These are phyloP conservation scores for Trichosporon sp. DNA, from an alignment of 1,284 basidiomycete species.

Conservation along the genomic window DNA sequence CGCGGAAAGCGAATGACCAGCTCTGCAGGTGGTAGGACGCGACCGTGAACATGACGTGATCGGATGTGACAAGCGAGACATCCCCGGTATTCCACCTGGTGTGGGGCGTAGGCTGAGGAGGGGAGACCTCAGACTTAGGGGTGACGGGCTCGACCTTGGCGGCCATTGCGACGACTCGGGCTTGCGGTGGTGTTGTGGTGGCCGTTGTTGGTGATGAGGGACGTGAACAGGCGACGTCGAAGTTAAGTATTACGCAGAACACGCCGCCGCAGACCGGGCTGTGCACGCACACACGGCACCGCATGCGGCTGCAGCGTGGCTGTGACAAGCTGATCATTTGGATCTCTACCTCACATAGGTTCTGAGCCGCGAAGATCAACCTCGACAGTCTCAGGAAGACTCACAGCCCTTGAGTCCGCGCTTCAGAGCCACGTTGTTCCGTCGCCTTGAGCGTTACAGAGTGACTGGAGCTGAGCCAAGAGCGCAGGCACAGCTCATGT, in stretches of 20 bases:
- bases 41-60: conserved; percentile 2
- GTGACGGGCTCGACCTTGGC: background rate
- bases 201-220: too few species aligned
- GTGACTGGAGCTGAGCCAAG: background rate
- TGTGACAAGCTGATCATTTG: background rate
- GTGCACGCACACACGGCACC: background rate
- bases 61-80: background rate
- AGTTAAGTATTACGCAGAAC: too few species aligned
- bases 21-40: conserved; percentile 14
- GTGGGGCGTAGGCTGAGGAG: background rate
- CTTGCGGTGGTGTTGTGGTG: background rate
- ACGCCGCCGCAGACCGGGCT: too few species aligned
- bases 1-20: conserved; percentile 12
- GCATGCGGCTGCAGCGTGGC: conserved; percentile 4
- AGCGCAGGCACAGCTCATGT: background rate
- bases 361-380: background rate
- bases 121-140: background rate
- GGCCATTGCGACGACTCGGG: background rate
- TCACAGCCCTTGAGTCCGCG: background rate
- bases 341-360: too few species aligned
- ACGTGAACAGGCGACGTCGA: too few species aligned
- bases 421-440: too few species aligned
- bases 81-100: conserved; percentile 6
- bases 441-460: background rate
- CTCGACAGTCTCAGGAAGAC: background rate